Evolutionary conservation across 257 asterid species (phyloP).

Genomic region (Jasminum sambac): DNA sequence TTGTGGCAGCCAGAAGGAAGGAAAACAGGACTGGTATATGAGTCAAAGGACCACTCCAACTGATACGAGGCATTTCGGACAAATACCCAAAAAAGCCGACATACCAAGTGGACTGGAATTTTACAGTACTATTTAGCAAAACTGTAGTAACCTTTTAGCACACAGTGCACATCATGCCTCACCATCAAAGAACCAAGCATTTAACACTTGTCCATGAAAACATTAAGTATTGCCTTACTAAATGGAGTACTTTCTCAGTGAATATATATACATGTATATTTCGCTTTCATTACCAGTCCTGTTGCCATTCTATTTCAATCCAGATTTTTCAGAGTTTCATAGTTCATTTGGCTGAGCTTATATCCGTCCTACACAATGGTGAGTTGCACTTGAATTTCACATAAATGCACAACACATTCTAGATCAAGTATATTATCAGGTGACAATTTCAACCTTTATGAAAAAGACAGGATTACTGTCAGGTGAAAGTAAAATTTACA

Average conservation of each 20-base stretch:
- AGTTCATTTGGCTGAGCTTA: not conserved
- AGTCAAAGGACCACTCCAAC: no score
- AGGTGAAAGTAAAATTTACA: not conserved
- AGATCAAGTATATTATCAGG: conserved; percentile 3
- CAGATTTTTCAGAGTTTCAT: not conserved
- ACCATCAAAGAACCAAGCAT: not conserved
- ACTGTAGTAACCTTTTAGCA: not conserved
- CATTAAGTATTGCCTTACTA: not conserved
- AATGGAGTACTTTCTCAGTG: conserved; percentile 6
- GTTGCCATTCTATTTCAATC: conserved; percentile 5
- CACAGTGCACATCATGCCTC: not conserved
- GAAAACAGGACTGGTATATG: no score
- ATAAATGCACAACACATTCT: not conserved
- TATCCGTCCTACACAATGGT: not conserved
- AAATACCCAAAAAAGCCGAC: no score
- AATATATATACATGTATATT: not conserved
- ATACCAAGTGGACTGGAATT: no score
- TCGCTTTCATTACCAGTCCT: conserved; percentile 14
- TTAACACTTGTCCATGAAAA: conserved; percentile 1
- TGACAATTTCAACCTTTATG: not conserved
- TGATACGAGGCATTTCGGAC: no score
- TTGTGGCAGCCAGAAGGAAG: no score
- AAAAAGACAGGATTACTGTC: conserved; percentile 4
- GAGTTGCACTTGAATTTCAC: conserved; percentile 4
- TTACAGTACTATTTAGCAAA: no score